These are phyloP conservation scores for Macrophomina phaseolina DNA, from an alignment of 2,329 filamentous ascomycete species.

Conservation along the genomic window DNA sequence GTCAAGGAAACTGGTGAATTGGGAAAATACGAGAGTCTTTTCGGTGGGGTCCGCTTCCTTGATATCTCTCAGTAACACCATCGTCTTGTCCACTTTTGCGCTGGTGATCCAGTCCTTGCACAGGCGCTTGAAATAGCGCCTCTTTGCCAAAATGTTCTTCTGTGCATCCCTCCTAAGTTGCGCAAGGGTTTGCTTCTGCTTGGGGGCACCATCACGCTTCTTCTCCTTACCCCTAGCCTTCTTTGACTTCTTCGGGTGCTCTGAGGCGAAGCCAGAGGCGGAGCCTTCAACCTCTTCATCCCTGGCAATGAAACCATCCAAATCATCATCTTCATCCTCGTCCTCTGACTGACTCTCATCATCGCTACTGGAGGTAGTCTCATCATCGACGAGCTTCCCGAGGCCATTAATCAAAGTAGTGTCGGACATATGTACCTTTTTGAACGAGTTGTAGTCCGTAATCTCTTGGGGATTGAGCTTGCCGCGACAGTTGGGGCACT, in stretches of 20 bases:
- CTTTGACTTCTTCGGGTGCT: constrained; percentile 29
- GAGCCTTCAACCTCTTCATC: constrained; percentile 40
- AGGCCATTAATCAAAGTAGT: constrained; percentile 56
- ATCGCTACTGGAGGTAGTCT: constrained; percentile 33
- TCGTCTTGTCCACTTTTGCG: constrained; percentile 73
- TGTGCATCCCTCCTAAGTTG: constrained; percentile 71
- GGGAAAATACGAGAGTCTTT: constrained; percentile 82
- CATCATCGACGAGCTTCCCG: constrained; percentile 33
- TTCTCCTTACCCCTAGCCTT: constrained; percentile 33
- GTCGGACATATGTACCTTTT: constrained; percentile 62
- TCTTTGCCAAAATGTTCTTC: constrained; percentile 68
- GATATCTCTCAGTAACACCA: constrained; percentile 66
- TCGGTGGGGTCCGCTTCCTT: constrained; percentile 60
- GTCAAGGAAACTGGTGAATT: constrained; percentile 80
- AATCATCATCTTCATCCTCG: constrained; percentile 48
- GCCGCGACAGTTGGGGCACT: constrained; percentile 79
- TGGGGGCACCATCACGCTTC: constrained; percentile 38
- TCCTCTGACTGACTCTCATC: constrained; percentile 37
- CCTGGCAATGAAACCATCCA: constrained; percentile 37
- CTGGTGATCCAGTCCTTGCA: constrained; percentile 73
- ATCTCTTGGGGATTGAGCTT: constrained; percentile 69
- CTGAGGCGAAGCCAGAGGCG: background rate
- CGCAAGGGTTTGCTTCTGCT: constrained; percentile 56
- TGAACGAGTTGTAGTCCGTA: constrained; percentile 77
- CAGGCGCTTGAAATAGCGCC: constrained; percentile 72